phyloP scores from a whole-genome alignment of 1,284 basidiomycete species.

The Thelephora terrestris region DNA sequence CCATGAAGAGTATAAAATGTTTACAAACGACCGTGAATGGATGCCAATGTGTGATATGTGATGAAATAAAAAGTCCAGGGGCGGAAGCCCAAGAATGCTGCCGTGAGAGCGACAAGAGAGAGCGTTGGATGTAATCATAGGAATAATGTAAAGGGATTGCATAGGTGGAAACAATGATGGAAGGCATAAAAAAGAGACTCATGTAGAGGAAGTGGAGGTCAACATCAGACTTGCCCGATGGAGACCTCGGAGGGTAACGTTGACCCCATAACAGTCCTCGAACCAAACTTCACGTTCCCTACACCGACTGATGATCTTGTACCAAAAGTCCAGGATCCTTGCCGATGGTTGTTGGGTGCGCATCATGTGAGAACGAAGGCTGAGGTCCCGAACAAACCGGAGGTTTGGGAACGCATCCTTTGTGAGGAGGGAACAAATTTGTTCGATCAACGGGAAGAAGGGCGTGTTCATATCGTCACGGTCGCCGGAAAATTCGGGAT shows the following conservation, averaged over 20 bases:
- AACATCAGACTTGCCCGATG: constrained; percentile 13
- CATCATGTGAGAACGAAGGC: constrained; percentile 23
- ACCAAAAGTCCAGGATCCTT: constrained; percentile 40
- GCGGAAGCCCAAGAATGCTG: too few relatives aligned
- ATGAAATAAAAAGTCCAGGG: too few relatives aligned
- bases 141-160: too few relatives aligned
- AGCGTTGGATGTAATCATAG: too few relatives aligned
- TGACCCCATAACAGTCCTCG: constrained; percentile 42
- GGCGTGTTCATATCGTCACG: constrained; percentile 30
- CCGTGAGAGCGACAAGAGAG: too few relatives aligned
- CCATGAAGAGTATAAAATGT: too few relatives aligned
- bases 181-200: too few relatives aligned
- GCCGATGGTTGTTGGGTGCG: constrained; percentile 19
- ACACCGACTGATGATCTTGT: constrained; percentile 35
- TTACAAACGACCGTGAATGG: too few relatives aligned
- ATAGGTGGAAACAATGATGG: too few relatives aligned
- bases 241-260: constrained; percentile 23
- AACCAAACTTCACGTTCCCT: constrained; percentile 39
- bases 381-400: constrained; percentile 52
- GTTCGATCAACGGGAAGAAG: constrained; percentile 57
- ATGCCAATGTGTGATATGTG: too few relatives aligned
- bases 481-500: constrained; percentile 19
- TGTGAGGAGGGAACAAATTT: constrained; percentile 49
- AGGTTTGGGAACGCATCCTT: constrained; percentile 51
- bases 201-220: background rate